phyloP scores from a whole-genome alignment of 1,284 basidiomycete species.

The Phylloporus sp. region DNA sequence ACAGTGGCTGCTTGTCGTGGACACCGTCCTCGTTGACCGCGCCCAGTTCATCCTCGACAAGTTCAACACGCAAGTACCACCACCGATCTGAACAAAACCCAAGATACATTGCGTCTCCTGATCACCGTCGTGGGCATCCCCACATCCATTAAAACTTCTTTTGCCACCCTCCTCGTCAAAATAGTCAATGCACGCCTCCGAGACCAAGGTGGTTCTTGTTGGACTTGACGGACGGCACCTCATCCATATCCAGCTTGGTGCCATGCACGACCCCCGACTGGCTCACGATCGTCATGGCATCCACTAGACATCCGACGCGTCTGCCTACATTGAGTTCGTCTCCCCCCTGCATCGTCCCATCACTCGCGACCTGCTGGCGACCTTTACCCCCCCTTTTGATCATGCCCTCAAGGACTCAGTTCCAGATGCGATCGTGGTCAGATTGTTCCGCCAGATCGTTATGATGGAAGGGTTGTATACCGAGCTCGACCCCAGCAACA shows the following conservation, averaged over 20 bases:
- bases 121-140: constrained; percentile 82
- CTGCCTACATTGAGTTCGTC: constrained; percentile 70
- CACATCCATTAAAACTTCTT: constrained; percentile 82
- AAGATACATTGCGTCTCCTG: constrained; percentile 53
- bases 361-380: constrained; percentile 22
- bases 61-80: constrained; percentile 25
- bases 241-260: constrained; percentile 66
- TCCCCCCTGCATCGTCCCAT: constrained; percentile 15
- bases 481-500: too few relatives aligned
- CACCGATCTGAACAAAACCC: constrained; percentile 11
- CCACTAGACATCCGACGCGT: constrained; percentile 76
- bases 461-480: constrained; percentile 87
- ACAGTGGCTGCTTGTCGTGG: not conserved
- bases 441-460: constrained; percentile 71
- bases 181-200: constrained; percentile 30
- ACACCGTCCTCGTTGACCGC: constrained; percentile 38
- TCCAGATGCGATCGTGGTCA: constrained; percentile 58
- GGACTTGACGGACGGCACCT: constrained; percentile 89
- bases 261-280: constrained; percentile 68
- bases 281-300: constrained; percentile 73
- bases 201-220: constrained; percentile 55
- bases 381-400: constrained; percentile 79
- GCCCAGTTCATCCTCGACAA: constrained; percentile 34
- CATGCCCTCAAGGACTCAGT: constrained; percentile 70
- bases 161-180: constrained; percentile 60